A percentile compares a stretch with the other conserved stretches of the same genome.
phyloP scores from a whole-genome alignment of 108 stramenopile species.

The Fistulifera solaris region DNA sequence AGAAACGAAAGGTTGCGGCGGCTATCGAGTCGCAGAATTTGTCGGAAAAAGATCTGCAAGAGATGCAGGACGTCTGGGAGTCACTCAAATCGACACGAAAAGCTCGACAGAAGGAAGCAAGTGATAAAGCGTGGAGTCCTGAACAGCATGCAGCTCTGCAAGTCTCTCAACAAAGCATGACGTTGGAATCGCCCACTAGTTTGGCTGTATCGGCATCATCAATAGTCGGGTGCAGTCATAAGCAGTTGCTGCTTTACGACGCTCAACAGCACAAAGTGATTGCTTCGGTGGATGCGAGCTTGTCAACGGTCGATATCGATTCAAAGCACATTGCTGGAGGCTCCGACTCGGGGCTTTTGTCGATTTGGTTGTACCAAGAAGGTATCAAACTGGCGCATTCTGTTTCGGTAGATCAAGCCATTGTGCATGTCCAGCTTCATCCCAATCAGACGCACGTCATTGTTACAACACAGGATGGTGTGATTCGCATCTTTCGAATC shows the following conservation, averaged over 20 bases:
- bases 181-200: constrained; percentile 9
- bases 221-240: constrained; percentile 65
- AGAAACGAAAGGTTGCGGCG: constrained; percentile 16
- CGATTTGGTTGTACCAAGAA: constrained; percentile 8
- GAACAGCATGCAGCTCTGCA: constrained; percentile 34
- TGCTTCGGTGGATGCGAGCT: constrained; percentile 21
- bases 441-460: constrained; percentile 37
- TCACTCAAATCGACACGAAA: constrained; percentile 37
- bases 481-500: constrained; percentile 18
- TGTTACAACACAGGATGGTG: constrained; percentile 21
- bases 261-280: constrained; percentile 26
- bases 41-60: constrained; percentile 13
- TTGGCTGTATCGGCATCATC: constrained; percentile 12
- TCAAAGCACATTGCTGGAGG: constrained; percentile 17
- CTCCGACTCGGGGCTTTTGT: constrained; percentile 7
- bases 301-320: constrained; percentile 18
- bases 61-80: constrained; percentile 51
- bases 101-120: constrained; percentile 22
- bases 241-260: constrained; percentile 60
- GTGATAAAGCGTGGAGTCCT: constrained; percentile 18
- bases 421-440: constrained; percentile 36
- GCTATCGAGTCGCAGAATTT: constrained; percentile 5
- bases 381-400: neutral
- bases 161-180: constrained; percentile 36
- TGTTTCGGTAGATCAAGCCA: neutral